Evolutionary conservation across 1,284 basidiomycete species (phyloP).

Genomic region (Agroathelia rolfsii): DNA sequence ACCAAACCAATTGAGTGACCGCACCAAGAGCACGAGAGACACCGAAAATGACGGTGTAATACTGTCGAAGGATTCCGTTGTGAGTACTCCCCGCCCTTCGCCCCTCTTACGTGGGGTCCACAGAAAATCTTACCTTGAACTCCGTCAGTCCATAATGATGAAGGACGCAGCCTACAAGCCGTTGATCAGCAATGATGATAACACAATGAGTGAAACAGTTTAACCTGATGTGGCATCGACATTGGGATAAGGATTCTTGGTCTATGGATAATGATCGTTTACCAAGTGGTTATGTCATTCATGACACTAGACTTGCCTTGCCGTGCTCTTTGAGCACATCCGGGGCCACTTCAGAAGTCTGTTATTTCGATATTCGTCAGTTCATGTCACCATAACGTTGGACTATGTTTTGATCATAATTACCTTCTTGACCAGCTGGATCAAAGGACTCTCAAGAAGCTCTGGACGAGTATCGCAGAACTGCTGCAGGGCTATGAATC

Average conservation of each 20-base stretch:
- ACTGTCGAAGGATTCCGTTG: slow-evolving; percentile 38
- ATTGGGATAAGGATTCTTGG: slow-evolving; percentile 82
- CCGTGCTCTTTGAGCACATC: slow-evolving; percentile 86
- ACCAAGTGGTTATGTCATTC: no score
- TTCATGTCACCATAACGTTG: not conserved
- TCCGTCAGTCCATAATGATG: slow-evolving; percentile 86
- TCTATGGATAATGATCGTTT: no score
- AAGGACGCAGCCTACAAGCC: slow-evolving; percentile 68
- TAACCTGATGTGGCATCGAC: slow-evolving; percentile 79
- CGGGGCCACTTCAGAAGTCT: slow-evolving; percentile 85
- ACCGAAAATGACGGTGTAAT: slow-evolving; percentile 90
- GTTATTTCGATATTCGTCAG: slow-evolving; percentile 4
- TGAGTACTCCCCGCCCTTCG: no score
- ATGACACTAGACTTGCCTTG: slow-evolving; percentile 51
- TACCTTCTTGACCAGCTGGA: slow-evolving; percentile 76
- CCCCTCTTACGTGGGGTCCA: no score
- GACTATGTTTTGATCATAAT: no score
- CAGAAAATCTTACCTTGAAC: slow-evolving; percentile 69
- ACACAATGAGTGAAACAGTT: slow-evolving; percentile 9
- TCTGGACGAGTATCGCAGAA: slow-evolving; percentile 70
- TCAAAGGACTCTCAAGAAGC: slow-evolving; percentile 63
- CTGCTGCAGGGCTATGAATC: slow-evolving; percentile 78
- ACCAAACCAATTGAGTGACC: slow-evolving; percentile 76
- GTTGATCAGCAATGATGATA: no score
- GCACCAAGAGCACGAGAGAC: slow-evolving; percentile 80